Evolutionary conservation across 768 basidiomycete species (phyloP), one percentile per base, ranked within the genome.

Genomic region (Xerocomus potaroensis): DNA sequence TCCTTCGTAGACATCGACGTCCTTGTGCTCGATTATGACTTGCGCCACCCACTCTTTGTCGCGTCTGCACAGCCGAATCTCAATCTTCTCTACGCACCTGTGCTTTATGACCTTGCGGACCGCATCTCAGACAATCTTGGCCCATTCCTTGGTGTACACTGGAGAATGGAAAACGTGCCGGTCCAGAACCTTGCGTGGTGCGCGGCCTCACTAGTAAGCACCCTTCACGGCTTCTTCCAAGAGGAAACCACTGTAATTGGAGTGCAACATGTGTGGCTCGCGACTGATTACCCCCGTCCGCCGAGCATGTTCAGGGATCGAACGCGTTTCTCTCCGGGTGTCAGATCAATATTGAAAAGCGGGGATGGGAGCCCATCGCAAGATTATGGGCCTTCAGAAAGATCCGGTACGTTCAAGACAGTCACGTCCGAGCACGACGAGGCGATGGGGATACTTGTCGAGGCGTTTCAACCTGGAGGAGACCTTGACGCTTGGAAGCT

Each of bases 151-250:
- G 74, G 70, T 0, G 71, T 84, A 8, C 77, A 81, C 53, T 84
- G 79, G 80, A 65, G 76, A 18, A 77, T 77, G 70, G 79, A 81
- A 51, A 75, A 69, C 14, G 65, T 81, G 43, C 58, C 72, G 1
- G 57, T 68, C 1, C 61, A 65, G 16, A 56, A 68, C 30, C 65
- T 82, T 7, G 60, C 66, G 0, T 69, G 71, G 31, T 83, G 81
- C 54, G 78, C 77, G 0, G 63, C 70, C 37, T 71, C 72, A 1
- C 69, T 84, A 35, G 66, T 82, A 31, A 67, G 71, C 35, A 64
- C 68, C 6, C 65, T 83, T 22, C 51, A 57, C 2, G 47, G 58
- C 10, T 43, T 73, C n/a, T 64, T 72, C 21, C 58, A 60, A n/a
- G 50, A 63, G 2, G 48, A 68, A 11, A 50, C 53, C 22, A 49